A percentile compares a stretch with the other conserved stretches of the same genome.
Conservation (phyloP, 495 filamentous ascomycete species). For the Podospora bellae-mahoneyi region DNA sequence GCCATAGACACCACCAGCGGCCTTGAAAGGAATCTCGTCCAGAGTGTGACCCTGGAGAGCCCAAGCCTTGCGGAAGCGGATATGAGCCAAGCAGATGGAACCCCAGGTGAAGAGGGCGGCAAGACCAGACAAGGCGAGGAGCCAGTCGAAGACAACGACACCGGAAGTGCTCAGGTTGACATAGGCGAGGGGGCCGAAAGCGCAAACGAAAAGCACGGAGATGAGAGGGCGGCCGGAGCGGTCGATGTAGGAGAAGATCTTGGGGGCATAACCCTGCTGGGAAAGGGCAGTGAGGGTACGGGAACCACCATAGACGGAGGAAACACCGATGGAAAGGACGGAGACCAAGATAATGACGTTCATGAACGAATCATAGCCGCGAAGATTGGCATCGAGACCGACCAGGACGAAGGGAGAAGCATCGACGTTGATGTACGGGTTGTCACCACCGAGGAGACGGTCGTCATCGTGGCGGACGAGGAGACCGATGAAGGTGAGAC, state of each 20-base stretch:
- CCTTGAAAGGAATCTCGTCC: slow-evolving; percentile 68
- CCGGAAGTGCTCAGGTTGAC: slow-evolving; percentile 48
- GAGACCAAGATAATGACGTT: slow-evolving; percentile 71
- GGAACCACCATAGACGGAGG: slow-evolving; percentile 63
- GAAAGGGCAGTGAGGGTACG: slow-evolving; percentile 66
- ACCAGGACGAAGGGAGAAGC: slow-evolving; percentile 76
- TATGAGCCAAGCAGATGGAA: slow-evolving; percentile 68
- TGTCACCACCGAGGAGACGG: slow-evolving; percentile 50
- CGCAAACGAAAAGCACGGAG: slow-evolving; percentile 43
- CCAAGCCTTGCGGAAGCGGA: slow-evolving; percentile 64
- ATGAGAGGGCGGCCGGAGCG: slow-evolving; percentile 55
- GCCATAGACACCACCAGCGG: slow-evolving; percentile 63
- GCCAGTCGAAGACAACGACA: slow-evolving; percentile 58
- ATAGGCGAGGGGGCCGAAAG: slow-evolving; percentile 55
- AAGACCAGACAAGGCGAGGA: slow-evolving; percentile 67
- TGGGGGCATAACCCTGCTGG: slow-evolving; percentile 54
- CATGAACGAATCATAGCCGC: slow-evolving; percentile 66
- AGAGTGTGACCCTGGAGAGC: slow-evolving; percentile 56
- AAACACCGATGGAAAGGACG: slow-evolving; percentile 65
- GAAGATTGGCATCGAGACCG: slow-evolving; percentile 61
- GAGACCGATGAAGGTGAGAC: slow-evolving; percentile 69
- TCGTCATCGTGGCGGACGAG: slow-evolving; percentile 59
- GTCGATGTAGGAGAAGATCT: slow-evolving; percentile 58
- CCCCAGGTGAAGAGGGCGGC: slow-evolving; percentile 72
- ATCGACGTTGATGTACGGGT: slow-evolving; percentile 49